These are phyloP conservation scores for Capsicum pubescens DNA, from an alignment of 257 asterid genomes.

Conservation along the genomic window DNA sequence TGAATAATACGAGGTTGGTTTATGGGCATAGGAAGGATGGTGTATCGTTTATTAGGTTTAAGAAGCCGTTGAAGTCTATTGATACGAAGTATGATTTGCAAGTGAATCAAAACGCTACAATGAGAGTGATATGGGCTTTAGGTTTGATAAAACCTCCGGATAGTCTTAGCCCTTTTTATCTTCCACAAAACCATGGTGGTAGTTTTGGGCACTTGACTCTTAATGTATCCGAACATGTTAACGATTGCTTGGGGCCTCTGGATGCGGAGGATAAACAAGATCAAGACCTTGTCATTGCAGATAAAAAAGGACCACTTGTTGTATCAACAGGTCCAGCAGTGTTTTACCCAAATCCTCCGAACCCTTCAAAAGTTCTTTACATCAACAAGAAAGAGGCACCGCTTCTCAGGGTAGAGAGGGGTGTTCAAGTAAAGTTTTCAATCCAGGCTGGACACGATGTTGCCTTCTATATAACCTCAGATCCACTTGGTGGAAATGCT, in stretches of 20 bases:
- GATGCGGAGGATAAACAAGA: slow-evolving; percentile 96
- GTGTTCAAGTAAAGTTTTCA: slow-evolving; percentile 86
- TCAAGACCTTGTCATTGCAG: slow-evolving; percentile 92
- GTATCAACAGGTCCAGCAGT: slow-evolving; percentile 72
- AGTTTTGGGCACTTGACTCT: slow-evolving; percentile 78
- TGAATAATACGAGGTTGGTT: slow-evolving; percentile 66
- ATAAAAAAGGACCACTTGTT: slow-evolving; percentile 84
- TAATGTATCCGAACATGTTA: slow-evolving; percentile 64
- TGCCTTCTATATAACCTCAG: slow-evolving; percentile 95
- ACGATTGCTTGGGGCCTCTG: slow-evolving; percentile 91
- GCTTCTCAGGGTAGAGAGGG: slow-evolving; percentile 93
- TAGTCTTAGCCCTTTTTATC: slow-evolving; percentile 81
- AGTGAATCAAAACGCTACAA: slow-evolving; percentile 57
- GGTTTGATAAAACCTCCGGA: slow-evolving; percentile 95
- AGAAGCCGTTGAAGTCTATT: slow-evolving; percentile 60
- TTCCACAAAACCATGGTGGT: slow-evolving; percentile 93
- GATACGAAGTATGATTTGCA: slow-evolving; percentile 65
- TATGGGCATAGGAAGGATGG: slow-evolving; percentile 97
- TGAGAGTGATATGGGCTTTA: slow-evolving; percentile 93
- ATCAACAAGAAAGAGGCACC: slow-evolving; percentile 97
- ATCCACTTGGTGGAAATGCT: slow-evolving; percentile 97
- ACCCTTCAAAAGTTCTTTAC: slow-evolving; percentile 84
- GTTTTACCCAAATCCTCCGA: slow-evolving; percentile 96
- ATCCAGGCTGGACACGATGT: slow-evolving; percentile 98
- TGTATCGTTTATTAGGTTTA: slow-evolving; percentile 83